Conservation (phyloP, 306 rosid species). For the Aeschynomene evenia region DNA sequence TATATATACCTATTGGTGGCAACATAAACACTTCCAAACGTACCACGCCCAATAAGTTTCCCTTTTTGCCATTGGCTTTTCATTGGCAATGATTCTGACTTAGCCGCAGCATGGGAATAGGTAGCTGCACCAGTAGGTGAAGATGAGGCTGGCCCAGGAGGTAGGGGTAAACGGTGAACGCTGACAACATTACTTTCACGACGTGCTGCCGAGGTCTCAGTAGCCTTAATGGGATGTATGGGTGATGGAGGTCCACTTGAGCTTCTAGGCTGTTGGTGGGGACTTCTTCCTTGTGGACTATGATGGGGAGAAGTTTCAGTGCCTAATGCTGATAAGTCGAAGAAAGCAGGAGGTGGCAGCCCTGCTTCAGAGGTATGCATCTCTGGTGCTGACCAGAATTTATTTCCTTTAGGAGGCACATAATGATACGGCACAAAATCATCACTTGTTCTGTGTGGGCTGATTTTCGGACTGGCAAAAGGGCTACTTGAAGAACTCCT, state of each 20-base stretch:
- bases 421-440: constrained; percentile 44
- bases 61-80: constrained; percentile 85
- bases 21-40: constrained; percentile 88
- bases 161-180: constrained; percentile 86
- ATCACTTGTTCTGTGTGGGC: constrained; percentile 48
- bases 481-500: constrained; percentile 64
- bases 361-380: constrained; percentile 41
- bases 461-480: constrained; percentile 49
- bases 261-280: constrained; percentile 38
- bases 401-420: constrained; percentile 43
- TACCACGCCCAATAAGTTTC: constrained; percentile 93
- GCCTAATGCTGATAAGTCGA: constrained; percentile 42
- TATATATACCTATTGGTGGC: constrained; percentile 69
- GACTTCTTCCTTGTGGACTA: constrained; percentile 59
- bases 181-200: constrained; percentile 46
- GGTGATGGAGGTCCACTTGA: constrained; percentile 61
- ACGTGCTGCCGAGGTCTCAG: constrained; percentile 38
- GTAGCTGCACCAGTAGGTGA: constrained; percentile 30
- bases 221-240: constrained; percentile 28
- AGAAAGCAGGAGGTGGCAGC: constrained; percentile 46
- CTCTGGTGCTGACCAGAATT: constrained; percentile 81
- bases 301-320: constrained; percentile 51
- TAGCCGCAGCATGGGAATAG: constrained; percentile 36
- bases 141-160: constrained; percentile 61
- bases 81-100: constrained; percentile 52